Conservation (phyloP, 176 grass and related monocot species). For the Cenchrus americanus region DNA sequence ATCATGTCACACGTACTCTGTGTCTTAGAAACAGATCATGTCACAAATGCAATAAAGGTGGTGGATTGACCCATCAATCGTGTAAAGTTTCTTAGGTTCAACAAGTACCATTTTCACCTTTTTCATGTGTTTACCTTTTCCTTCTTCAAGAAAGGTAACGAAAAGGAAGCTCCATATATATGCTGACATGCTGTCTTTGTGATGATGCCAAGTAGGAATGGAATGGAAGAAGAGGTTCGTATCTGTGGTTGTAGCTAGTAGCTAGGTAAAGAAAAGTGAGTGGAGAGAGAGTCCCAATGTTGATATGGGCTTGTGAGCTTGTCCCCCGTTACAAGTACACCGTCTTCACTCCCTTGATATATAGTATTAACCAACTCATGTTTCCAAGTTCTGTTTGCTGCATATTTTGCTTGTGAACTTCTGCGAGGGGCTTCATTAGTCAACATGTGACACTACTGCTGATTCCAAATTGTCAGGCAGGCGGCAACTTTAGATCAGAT, state of each 20-base stretch:
- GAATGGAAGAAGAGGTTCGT: not conserved
- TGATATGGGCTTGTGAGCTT: slow-evolving; percentile 27
- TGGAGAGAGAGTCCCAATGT: slow-evolving; percentile 14
- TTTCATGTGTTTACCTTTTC: not conserved
- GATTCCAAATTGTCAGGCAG: not conserved
- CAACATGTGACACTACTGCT: not conserved
- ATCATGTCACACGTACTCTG: not conserved
- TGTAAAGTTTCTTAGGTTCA: not conserved
- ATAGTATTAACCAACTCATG: not conserved
- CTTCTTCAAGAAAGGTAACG: not conserved
- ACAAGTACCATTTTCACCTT: not conserved
- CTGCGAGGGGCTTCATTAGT: not conserved
- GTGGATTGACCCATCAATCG: not conserved
- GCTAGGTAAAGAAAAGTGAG: slow-evolving; percentile 5
- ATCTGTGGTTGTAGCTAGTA: not conserved
- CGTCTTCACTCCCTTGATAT: slow-evolving; percentile 24
- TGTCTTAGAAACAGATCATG: not conserved
- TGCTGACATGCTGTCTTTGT: not conserved
- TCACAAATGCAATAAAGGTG: not conserved
- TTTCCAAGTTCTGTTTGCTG: slow-evolving; percentile 31
- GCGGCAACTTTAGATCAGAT: too few species aligned
- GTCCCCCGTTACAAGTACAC: not conserved
- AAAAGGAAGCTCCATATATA: not conserved
- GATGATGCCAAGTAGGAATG: not conserved
- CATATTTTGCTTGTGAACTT: slow-evolving; percentile 14